Percentiles rank a stretch among this genome's conserved stretches.
These are phyloP conservation scores for Diplocarpon rosae DNA, from an alignment of 2,329 filamentous ascomycete genomes.

Conservation along the genomic window DNA sequence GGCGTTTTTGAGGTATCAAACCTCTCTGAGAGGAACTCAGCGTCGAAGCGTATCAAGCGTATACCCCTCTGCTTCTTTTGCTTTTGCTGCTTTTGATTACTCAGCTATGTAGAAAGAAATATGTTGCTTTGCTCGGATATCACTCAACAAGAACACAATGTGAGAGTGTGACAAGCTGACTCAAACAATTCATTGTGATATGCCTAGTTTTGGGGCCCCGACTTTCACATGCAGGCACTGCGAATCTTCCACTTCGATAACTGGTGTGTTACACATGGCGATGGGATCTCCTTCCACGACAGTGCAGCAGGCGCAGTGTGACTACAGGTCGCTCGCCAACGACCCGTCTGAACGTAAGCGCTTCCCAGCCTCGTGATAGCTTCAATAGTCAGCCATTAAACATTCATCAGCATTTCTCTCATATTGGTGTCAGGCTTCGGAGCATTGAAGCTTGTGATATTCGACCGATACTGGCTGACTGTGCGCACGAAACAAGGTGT, in stretches of 20 bases:
- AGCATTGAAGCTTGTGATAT: slow-evolving; percentile 2
- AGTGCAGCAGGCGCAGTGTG: not conserved
- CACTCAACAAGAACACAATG: too few species aligned
- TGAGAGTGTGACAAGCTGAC: not conserved
- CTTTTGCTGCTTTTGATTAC: slow-evolving; percentile 15
- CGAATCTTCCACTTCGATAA: not conserved
- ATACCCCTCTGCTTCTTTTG: slow-evolving; percentile 18
- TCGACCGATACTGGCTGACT: not conserved
- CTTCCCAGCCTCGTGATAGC: slow-evolving; percentile 1
- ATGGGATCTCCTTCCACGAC: not conserved
- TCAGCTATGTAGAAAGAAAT: too few species aligned
- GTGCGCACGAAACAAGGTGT: too few species aligned
- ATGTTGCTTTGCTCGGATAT: too few species aligned
- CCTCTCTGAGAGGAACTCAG: slow-evolving; percentile 26
- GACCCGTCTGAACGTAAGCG: not conserved
- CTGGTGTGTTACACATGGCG: slow-evolving; percentile 4
- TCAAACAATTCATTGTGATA: not conserved
- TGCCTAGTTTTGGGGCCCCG: not conserved
- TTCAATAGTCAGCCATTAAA: not conserved
- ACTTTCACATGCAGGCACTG: slow-evolving; percentile 8
- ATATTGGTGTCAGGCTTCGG: not conserved
- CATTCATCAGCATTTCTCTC: not conserved
- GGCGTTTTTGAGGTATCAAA: slow-evolving; percentile 27
- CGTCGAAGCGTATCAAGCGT: slow-evolving; percentile 28
- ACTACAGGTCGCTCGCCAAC: too few species aligned